Base-by-base conservation (phyloP, 106 monocot genomes). In the Apostasia ramifera region DNA sequence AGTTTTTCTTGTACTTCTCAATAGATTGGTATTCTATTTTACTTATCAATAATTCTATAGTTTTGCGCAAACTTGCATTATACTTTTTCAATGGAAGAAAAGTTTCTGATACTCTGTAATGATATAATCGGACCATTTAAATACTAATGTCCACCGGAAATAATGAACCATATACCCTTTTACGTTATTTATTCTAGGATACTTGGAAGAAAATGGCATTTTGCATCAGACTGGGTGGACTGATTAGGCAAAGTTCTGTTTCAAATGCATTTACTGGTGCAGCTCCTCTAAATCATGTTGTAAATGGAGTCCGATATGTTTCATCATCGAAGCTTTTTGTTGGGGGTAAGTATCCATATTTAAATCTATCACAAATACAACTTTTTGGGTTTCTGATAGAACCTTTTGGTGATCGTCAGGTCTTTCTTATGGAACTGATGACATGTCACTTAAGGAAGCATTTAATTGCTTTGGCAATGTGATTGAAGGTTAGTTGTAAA, bases 381-480 rank as follows among this genome's bases (percentile, higher is more conserved):
- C 9, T 42, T 58, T 10, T 6, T 52, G 59, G 5, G 44, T 49
- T 54, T 62, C 15, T 2, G 12, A 41, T 52, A 5, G 6, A 40
- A 10, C 2, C 51, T 57, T 52, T 66, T 8, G 40, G 54, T 73
- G n/a, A 40, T 64, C 15, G 7, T 14, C 69, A 97, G 95, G 92
- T 58, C 79, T 97, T 53, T 89, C 95, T 15, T 97, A 37, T 47
- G 75, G 74, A 5, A 89, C 86, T 59, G 84, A 97, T 73, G 89
- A 89, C 47, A 66, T 81, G 12, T 57, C 76, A 4, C 89, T 97
- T 12, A 84, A 76, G 57, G 89, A 97, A 46, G 92, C 95, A 58
- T 97, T 97, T 57, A 46, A 53, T 71, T 53, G 74, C 67, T 97
- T 89, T 75, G 95, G 95, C 11, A 83, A 74, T 48, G 92, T 97